Evolutionary conservation across 768 basidiomycete species (phyloP).

Genomic region (Xerocomellus dryophilus): DNA sequence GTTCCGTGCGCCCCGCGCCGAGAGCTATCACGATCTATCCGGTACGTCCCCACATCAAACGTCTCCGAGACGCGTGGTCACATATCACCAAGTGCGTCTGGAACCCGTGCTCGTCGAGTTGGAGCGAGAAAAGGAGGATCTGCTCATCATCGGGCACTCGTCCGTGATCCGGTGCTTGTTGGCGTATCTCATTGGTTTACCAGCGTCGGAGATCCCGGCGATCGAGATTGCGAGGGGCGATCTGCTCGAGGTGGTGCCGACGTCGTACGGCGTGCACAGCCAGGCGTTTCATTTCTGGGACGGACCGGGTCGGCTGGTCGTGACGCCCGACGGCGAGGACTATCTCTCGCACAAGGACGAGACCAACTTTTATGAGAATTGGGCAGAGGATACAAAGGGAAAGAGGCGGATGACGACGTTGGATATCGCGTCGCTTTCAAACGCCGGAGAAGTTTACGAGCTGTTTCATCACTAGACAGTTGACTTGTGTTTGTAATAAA

Average conservation of each 20-base stretch:
- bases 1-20: slow-evolving; percentile 88
- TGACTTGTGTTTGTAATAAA: neutral
- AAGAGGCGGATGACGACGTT: slow-evolving; percentile 43
- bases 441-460: slow-evolving; percentile 7
- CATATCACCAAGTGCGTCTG: slow-evolving; percentile 64
- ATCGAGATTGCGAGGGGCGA: slow-evolving; percentile 97
- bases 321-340: slow-evolving; percentile 34
- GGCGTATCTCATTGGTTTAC: slow-evolving; percentile 89
- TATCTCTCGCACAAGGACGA: slow-evolving; percentile 48
- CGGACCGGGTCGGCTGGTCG: slow-evolving; percentile 65
- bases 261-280: slow-evolving; percentile 86
- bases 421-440: slow-evolving; percentile 29
- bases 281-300: slow-evolving; percentile 93
- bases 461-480: neutral
- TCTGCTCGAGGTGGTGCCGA: slow-evolving; percentile 87
- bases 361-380: slow-evolving; percentile 87
- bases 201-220: slow-evolving; percentile 94
- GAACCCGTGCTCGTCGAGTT: slow-evolving; percentile 91
- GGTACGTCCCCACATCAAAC: slow-evolving; percentile 41
- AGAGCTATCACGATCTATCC: slow-evolving; percentile 95
- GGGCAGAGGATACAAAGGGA: slow-evolving; percentile 71
- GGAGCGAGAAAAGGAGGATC: slow-evolving; percentile 90
- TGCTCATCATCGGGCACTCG: slow-evolving; percentile 95
- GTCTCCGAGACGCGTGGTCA: neutral
- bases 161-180: slow-evolving; percentile 96